Conservation (phyloP, 208 protist genomes). For the Trypanosoma rangeli region DNA sequence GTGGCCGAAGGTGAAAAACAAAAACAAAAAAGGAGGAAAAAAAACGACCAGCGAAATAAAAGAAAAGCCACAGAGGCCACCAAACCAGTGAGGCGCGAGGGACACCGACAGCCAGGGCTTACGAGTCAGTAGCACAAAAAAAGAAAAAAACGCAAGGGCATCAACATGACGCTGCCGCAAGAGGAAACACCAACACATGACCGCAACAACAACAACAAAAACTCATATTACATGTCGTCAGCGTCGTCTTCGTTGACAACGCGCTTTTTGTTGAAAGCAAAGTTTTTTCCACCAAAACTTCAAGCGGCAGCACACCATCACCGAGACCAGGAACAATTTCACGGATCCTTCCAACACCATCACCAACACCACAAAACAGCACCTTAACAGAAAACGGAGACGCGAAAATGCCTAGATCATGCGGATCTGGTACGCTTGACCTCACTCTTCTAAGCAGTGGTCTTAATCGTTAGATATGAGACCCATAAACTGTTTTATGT, state of each 20-base stretch:
- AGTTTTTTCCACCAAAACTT: background rate
- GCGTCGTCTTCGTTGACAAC: background rate
- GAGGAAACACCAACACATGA: background rate
- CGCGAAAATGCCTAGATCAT: background rate
- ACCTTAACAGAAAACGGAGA: background rate
- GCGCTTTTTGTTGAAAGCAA: background rate
- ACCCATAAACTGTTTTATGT: background rate
- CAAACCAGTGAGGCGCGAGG: background rate
- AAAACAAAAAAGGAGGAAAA: background rate
- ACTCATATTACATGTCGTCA: background rate
- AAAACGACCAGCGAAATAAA: background rate
- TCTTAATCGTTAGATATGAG: constrained; percentile 6
- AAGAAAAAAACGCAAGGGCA: background rate
- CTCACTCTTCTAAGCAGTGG: background rate
- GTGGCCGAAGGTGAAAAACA: constrained; percentile 7
- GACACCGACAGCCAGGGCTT: background rate
- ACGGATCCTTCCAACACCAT: background rate
- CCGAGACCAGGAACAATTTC: background rate
- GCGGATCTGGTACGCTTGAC: background rate
- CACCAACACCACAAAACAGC: background rate
- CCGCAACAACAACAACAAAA: constrained; percentile 2
- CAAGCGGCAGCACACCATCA: background rate
- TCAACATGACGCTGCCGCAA: background rate
- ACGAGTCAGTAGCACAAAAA: background rate
- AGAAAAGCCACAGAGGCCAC: background rate